Percentiles rank a stretch among this genome's conserved stretches.
phyloP scores from a whole-genome alignment of 2,329 filamentous ascomycete genomes.

The Chaetothyriales sp. region DNA sequence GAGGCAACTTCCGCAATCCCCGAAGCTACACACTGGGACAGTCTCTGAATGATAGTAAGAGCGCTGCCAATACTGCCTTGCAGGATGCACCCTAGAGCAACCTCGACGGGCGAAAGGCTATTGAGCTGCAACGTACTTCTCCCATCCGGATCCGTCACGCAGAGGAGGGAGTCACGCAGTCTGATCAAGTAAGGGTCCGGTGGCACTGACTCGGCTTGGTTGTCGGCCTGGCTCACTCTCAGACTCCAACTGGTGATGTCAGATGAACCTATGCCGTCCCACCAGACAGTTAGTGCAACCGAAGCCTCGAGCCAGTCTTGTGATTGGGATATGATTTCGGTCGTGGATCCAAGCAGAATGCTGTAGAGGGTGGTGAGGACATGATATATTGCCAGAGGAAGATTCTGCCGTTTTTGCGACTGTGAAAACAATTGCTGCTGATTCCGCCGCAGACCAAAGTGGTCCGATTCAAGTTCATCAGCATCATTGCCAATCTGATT shows the following conservation, averaged over 20 bases:
- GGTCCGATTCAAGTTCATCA: constrained; percentile 33
- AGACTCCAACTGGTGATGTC: constrained; percentile 29
- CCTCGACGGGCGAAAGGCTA: constrained; percentile 57
- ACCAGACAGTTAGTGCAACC: constrained; percentile 73
- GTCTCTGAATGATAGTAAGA: constrained; percentile 56
- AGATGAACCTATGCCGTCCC: constrained; percentile 61
- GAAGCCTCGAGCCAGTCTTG: constrained; percentile 89
- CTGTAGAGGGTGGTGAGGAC: constrained; percentile 67
- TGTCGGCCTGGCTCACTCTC: constrained; percentile 29
- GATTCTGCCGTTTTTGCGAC: constrained; percentile 2
- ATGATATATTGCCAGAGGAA: constrained; percentile 50
- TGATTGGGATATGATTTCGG: constrained; percentile 59
- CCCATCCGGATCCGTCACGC: constrained; percentile 49
- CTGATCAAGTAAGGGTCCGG: constrained; percentile 58
- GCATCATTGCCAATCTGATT: constrained; percentile 50
- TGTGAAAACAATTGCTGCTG: neutral
- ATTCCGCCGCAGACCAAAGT: constrained; percentile 27
- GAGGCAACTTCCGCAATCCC: constrained; percentile 71
- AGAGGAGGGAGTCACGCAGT: constrained; percentile 53
- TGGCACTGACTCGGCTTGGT: constrained; percentile 22
- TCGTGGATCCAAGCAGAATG: constrained; percentile 59
- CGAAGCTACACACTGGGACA: constrained; percentile 66
- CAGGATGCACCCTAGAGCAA: constrained; percentile 66
- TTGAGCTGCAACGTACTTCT: constrained; percentile 54
- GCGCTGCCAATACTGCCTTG: constrained; percentile 68